phyloP scores from a whole-genome alignment of 768 basidiomycete species.

The Tylopilus plumbeoviolaceoides region DNA sequence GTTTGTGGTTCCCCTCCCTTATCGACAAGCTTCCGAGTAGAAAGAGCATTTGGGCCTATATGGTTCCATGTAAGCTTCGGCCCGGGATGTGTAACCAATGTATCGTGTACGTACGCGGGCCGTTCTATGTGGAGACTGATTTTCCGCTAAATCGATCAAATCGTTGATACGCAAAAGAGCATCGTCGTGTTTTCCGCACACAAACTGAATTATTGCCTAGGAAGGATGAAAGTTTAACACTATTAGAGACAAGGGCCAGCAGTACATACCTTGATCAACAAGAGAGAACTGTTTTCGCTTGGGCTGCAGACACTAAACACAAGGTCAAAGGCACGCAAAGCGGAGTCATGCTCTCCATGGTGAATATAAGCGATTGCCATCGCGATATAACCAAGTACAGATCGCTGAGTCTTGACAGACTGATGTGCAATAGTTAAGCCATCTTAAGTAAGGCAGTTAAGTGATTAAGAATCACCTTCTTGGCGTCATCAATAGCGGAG shows the following conservation, averaged over 20 bases:
- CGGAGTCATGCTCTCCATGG: background rate
- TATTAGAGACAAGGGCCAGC: too few relatives aligned
- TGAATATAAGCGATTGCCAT: background rate
- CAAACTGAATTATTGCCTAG: background rate
- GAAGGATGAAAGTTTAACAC: too few relatives aligned
- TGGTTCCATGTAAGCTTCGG: too few relatives aligned
- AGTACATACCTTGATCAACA: conserved; percentile 1
- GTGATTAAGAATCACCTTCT: too few relatives aligned
- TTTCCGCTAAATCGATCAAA: background rate
- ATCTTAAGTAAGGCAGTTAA: too few relatives aligned
- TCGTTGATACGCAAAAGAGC: background rate
- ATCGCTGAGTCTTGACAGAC: conserved; percentile 9
- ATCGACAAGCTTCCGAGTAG: background rate
- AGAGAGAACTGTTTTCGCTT: background rate
- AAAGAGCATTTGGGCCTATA: background rate
- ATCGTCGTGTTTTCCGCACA: conserved; percentile 6
- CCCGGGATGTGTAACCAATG: too few relatives aligned
- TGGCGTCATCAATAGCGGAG: background rate
- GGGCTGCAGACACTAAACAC: background rate
- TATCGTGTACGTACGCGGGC: background rate
- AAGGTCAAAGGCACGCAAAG: conserved; percentile 1
- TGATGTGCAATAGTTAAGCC: background rate
- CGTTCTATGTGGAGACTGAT: background rate
- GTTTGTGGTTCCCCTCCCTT: background rate
- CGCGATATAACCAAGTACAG: conserved; percentile 10